A percentile compares a stretch with the other conserved stretches of the same genome.
Evolutionary conservation across 1,284 basidiomycete species (phyloP).

Genomic region (Pholiota adiposa): DNA sequence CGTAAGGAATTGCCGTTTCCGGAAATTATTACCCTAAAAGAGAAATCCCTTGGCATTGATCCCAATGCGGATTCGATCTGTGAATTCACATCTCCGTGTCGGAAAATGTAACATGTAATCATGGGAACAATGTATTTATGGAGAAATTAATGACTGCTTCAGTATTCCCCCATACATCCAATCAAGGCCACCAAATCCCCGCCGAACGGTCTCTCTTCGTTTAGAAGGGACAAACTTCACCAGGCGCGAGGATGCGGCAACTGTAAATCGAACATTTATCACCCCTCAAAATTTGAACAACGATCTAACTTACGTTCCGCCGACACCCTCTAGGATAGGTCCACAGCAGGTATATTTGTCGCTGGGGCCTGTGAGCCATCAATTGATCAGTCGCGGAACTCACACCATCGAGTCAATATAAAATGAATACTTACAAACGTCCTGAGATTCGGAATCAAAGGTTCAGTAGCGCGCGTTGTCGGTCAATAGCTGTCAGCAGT

Average conservation of each 20-base stretch:
- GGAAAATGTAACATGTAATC: background rate
- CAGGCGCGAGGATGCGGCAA: constrained; percentile 2
- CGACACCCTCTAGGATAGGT: constrained; percentile 18
- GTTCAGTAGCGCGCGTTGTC: background rate
- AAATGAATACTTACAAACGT: constrained; percentile 15
- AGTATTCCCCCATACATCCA: background rate
- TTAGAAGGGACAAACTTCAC: background rate
- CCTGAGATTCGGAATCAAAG: constrained; percentile 4
- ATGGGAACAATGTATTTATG: background rate
- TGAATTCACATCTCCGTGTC: background rate
- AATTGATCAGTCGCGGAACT: background rate
- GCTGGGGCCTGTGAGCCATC: constrained; percentile 12
- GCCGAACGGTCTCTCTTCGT: no score
- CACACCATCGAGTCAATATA: background rate
- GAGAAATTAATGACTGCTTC: background rate
- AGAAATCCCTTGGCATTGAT: background rate
- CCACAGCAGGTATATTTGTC: constrained; percentile 23
- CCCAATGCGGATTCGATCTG: background rate
- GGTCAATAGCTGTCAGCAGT: background rate
- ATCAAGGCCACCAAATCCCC: background rate
- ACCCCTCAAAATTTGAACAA: background rate
- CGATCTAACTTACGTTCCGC: constrained; percentile 20
- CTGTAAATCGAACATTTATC: background rate
- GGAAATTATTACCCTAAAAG: background rate
- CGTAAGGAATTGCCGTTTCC: background rate